Percentiles rank a stretch among this genome's conserved stretches.
phyloP scores from a whole-genome alignment of 345 rosid species.

The Hibiscus syriacus region DNA sequence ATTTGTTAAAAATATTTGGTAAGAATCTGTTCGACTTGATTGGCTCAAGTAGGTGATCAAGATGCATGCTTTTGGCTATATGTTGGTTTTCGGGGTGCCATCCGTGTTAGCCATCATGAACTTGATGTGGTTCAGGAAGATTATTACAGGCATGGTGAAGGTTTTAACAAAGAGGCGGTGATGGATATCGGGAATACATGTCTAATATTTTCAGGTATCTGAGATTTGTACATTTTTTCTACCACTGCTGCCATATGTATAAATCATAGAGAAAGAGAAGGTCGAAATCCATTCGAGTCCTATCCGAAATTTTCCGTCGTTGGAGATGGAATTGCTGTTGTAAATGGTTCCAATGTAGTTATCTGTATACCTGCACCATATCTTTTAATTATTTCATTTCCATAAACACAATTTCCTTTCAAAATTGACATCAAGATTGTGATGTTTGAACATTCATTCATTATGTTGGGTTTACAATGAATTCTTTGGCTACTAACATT shows the following conservation, averaged over 20 bases:
- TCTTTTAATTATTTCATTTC: background rate
- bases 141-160: constrained; percentile 67
- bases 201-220: background rate
- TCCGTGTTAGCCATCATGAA: constrained; percentile 53
- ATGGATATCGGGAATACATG: background rate
- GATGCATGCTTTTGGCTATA: constrained; percentile 48
- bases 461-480: background rate
- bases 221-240: constrained; percentile 1
- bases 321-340: background rate
- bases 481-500: background rate
- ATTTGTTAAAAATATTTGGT: background rate
- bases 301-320: background rate
- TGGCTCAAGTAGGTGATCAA: constrained; percentile 44
- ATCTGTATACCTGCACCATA: background rate
- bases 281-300: background rate
- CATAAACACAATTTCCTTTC: background rate
- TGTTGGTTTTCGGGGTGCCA: constrained; percentile 60
- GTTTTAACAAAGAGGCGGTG: constrained; percentile 62
- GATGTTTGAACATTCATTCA: background rate
- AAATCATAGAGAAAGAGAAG: constrained; percentile 4
- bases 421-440: background rate
- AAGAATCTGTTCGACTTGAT: background rate
- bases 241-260: background rate
- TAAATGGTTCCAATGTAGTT: background rate
- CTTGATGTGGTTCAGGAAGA: constrained; percentile 85